Evolutionary conservation across 257 asterid species (phyloP).

Genomic region (Buddleja alternifolia): DNA sequence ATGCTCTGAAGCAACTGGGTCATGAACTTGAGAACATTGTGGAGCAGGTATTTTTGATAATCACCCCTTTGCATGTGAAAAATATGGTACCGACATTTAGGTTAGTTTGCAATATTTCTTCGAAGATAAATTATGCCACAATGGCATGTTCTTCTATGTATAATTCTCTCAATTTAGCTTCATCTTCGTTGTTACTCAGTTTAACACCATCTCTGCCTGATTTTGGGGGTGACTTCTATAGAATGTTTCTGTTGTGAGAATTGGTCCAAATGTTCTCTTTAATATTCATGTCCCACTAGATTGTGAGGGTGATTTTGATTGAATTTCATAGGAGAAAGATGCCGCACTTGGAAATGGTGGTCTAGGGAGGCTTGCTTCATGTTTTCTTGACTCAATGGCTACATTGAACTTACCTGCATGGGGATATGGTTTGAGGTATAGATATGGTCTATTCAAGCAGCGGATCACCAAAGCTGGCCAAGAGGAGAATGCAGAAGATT

Average conservation of each 20-base stretch:
- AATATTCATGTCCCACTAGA: conserved; percentile 35
- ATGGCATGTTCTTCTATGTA: not conserved
- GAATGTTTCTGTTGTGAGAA: conserved; percentile 44
- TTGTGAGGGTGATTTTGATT: conserved; percentile 26
- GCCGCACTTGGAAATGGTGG: conserved; percentile 99
- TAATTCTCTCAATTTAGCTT: not conserved
- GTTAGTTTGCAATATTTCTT: conserved; percentile 2
- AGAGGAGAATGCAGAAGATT: conserved; percentile 92
- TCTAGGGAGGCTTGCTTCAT: conserved; percentile 98
- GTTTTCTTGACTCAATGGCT: conserved; percentile 99
- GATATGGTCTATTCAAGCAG: conserved; percentile 96
- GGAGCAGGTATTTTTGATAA: conserved; percentile 73
- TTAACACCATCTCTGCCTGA: conserved; percentile 14
- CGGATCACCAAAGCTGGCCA: conserved; percentile 82
- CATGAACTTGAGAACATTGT: conserved; percentile 84
- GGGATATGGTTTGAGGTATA: conserved; percentile 99
- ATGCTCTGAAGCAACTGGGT: conserved; percentile 85
- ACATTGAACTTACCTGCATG: conserved; percentile 96
- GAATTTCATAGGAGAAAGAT: conserved; percentile 81
- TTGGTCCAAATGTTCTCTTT: conserved; percentile 41
- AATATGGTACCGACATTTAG: not conserved
- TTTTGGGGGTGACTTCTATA: conserved; percentile 12
- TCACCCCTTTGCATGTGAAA: conserved; percentile 18
- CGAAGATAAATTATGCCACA: conserved; percentile 3
- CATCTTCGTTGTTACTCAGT: conserved; percentile 13